Base-by-base conservation (phyloP, 2,329 filamentous ascomycete species). In the Fusarium tupiense region DNA sequence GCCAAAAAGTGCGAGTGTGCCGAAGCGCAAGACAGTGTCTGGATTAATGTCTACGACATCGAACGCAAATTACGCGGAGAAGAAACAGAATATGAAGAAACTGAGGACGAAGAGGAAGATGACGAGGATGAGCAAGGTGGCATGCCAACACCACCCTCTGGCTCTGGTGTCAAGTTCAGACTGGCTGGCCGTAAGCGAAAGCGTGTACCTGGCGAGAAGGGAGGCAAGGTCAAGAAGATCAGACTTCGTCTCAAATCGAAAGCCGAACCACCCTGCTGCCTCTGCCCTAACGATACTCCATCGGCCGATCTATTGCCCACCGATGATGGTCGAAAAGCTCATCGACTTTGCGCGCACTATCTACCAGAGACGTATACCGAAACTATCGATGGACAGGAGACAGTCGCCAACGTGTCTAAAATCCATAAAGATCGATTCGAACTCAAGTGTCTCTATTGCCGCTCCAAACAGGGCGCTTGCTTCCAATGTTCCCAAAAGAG, bases 1-100 rank as follows among this genome's bases (percentile, higher is more conserved):
- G 96, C 96, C 22, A 98, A 98, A 84, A 97, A 96, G 82, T 99
- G 96, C 83, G 92, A 98, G 80, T 99, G 96, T 81, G 95, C 96
- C 78, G 90, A 96, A 68, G 95, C 98, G 74, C 91, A 97, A 69
- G 96, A 99, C 85, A 98, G 96, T 79, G 96, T 99, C 8, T 99
- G 97, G 95, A 95, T 99, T 61, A 95, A 99, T 80, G 95, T 98
- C 8, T 92, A 94, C 67, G 96, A 98, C 78, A 97, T 99, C 65
- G 95, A 99, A 83, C 94, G 96, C 70, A 98, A 97, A 82, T 85
- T 98, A 53, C 91, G 95, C 59, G 96, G 96, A 49, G 95, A 98
- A 81, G 92, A 94, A 66, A 94, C 94, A 10, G 94, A 95, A 76
- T 94, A 93, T 76, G 93, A 95, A 80, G 92, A 94, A 76, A 93